Base-by-base conservation (phyloP, 306 rosid species). In the Cicer pinnatifidum region DNA sequence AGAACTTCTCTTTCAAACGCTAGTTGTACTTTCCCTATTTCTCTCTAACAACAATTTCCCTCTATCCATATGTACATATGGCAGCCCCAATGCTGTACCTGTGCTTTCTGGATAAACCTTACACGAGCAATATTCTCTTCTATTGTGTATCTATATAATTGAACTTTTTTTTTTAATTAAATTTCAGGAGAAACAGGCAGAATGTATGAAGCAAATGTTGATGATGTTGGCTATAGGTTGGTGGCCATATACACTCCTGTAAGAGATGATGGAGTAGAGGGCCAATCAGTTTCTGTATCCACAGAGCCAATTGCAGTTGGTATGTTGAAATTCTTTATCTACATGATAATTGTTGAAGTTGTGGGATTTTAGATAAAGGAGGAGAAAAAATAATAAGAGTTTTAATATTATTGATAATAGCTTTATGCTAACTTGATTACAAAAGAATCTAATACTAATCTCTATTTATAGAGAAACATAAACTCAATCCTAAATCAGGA, bases 121-220 rank as follows among this genome's bases (percentile, higher is more conserved):
- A 16, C n/a, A 9, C 53, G 33, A 20, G 45, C 57, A 57, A 35
- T 3, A 67, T 57, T 56, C 9, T 50, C 13, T 45, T 20, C 50
- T 51, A 7, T 67, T 76, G 74, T 6, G 12, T 45, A 47, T 60
- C 70, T 75, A 71, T 40, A 28, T 75, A 53, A 12, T 54, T 54
- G 63, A 71, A 63, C 74, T 37, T 6, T 51, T 17, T 17, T 17
- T 71, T 80, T 52, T 11, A 38, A 51, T 72, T 59, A 64, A 66
- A 63, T 74, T 85, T 78, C 96, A 95, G 99, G 97, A 51, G 99
- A 95, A 84, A 82, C 89, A 8, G 87, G 89, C 79, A 86, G 90
- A 81, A 91, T 90, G 96, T 95, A 95, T 76, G 99, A 95, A 85
- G 91, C 99, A 40, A 95, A 90, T 72, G 99, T 95, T 40, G 99